phyloP scores from a whole-genome alignment of 441 rosid genomes.

The Gossypium davidsonii region DNA sequence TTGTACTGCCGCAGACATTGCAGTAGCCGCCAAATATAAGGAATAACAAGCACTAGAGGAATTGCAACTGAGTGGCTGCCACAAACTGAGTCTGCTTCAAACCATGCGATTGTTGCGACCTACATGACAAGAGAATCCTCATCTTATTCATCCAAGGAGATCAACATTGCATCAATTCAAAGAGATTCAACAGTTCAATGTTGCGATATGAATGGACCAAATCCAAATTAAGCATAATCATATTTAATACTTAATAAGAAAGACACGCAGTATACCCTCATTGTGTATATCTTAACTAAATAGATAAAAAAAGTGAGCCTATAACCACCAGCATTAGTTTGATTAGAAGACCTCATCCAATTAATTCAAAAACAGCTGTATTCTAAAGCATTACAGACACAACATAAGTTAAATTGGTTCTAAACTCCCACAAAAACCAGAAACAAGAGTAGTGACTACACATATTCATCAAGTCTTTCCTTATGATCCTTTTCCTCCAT shows the following conservation, averaged over 20 bases:
- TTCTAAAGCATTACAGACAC: not conserved
- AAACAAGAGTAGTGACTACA: not conserved
- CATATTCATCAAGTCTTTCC: not conserved
- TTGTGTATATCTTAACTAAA: not conserved
- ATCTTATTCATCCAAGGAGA: not conserved
- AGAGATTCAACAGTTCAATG: not conserved
- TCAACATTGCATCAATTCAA: not conserved
- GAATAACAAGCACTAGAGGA: constrained; percentile 68
- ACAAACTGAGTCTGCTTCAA: constrained; percentile 73
- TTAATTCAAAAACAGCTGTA: not conserved
- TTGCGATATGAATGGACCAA: not conserved
- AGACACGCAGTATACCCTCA: not conserved
- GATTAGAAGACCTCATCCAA: not conserved
- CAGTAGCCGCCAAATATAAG: constrained; percentile 58
- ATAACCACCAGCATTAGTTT: not conserved
- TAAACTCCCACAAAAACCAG: not conserved
- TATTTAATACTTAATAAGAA: not conserved
- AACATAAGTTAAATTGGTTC: not conserved
- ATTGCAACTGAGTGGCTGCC: constrained; percentile 71
- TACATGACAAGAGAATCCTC: constrained; percentile 25
- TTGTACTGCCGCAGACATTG: constrained; percentile 74
- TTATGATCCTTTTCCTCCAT: not conserved
- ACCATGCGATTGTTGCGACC: constrained; percentile 83
- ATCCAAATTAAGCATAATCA: not conserved
- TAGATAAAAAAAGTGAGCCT: not conserved